These are phyloP conservation scores for Bryum argenteum DNA, from an alignment of 225 moss, liverwort and hornwort species.

Conservation along the genomic window DNA sequence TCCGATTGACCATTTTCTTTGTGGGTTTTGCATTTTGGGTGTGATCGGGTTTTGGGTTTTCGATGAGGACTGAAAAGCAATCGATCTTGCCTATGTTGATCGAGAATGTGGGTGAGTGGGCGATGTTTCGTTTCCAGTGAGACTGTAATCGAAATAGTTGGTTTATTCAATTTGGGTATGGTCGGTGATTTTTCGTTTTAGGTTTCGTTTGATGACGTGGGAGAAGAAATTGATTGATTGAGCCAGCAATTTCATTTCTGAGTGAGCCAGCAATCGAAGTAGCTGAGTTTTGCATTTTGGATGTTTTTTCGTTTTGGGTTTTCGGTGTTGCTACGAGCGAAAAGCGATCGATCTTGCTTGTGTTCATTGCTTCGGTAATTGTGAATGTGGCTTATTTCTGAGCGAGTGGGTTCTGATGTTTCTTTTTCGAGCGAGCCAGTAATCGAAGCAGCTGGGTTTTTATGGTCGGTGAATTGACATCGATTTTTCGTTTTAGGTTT, in stretches of 20 bases:
- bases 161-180: neutral
- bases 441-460: neutral
- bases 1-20: neutral
- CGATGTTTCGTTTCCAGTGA: neutral
- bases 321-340: conserved; percentile 30
- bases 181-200: neutral
- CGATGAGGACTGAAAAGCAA: conserved; percentile 23
- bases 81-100: neutral
- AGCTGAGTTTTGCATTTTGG: neutral
- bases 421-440: too few relatives aligned
- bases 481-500: too few relatives aligned
- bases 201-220: too few relatives aligned
- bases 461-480: too few relatives aligned
- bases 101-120: neutral
- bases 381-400: neutral
- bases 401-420: neutral
- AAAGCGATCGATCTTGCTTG: neutral
- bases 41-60: neutral
- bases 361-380: neutral
- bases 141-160: neutral
- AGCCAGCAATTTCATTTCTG: too few relatives aligned
- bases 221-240: neutral
- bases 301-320: neutral
- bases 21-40: neutral
- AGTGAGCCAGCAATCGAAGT: too few relatives aligned